These are phyloP conservation scores for Ambispora gerdemannii DNA, from an alignment of 192 early-diverging fungal genomes.

Conservation along the genomic window DNA sequence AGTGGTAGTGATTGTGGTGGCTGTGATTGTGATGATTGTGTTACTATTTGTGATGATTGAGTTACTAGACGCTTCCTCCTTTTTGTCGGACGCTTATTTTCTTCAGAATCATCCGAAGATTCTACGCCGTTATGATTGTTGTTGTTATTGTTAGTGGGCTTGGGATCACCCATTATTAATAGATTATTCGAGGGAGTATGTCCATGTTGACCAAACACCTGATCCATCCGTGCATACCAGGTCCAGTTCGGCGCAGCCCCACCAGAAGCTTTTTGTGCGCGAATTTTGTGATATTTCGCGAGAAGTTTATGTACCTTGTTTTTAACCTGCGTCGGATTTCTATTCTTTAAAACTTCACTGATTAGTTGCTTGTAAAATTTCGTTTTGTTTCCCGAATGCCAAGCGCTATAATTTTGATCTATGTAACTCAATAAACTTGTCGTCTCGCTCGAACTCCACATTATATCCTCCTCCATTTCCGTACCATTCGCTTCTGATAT, in stretches of 20 bases:
- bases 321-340: background rate
- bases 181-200: background rate
- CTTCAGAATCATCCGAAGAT: background rate
- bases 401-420: background rate
- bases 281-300: background rate
- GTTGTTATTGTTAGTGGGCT: background rate
- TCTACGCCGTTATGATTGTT: no score
- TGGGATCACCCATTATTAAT: background rate
- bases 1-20: background rate
- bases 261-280: background rate
- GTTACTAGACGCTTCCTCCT: background rate
- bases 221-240: background rate
- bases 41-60: background rate
- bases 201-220: background rate
- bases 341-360: background rate
- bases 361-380: background rate
- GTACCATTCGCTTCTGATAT: background rate
- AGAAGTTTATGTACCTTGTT: background rate
- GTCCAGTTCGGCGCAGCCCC: background rate
- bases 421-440: background rate
- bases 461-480: background rate
- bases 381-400: background rate
- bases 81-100: background rate
- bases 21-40: background rate
- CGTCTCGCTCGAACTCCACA: background rate